Evolutionary conservation across 139 green algal species (phyloP), one percentile per base, ranked within the genome.

Genomic region (Auxenochlorella protothecoides): DNA sequence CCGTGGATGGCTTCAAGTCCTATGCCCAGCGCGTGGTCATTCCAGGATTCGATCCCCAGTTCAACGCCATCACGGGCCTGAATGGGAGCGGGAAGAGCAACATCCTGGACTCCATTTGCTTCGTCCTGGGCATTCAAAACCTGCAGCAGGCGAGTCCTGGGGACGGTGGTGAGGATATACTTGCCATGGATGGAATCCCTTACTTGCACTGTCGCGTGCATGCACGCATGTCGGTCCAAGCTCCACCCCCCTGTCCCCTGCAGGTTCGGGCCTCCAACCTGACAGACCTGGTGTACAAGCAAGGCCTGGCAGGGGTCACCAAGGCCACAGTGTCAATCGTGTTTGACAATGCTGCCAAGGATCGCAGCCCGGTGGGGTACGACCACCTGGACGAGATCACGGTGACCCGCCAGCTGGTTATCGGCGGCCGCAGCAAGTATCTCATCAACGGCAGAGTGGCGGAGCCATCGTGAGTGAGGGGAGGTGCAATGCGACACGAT

Each of bases 281-380:
- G 74, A 92, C 98, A 81, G 95, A 99, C 76, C 87, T 99, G 7
- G 90, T 99, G 5, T 99, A 99, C 79, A 98, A 99, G 85, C 89
- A 97, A 73, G 95, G 95, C 3, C 93, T 97, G 73, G 95, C 95
- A 4, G 95, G 95, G 9, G 83, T 98, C 11, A 97, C 90, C n/a
- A 97, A 97, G 71, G 95, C 95, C 16, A 92, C 83, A 0, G 95
- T 99, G 5, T 96, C 88, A n/a, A 96, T 99, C 56, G 90, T 91
- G 0, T 99, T 97, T 76, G 91, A 97, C 79, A 98, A 98, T 68
- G 64, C 76, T 5, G 89, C 98, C 76, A 91, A 91, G 69, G 73
- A 68, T 51, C 66, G 60, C 11, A 88, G 84, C 56, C 95, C 95
- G 8, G 80, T 91, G 4, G 91, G 92, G 3, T 98, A 96, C 68